phyloP scores from a whole-genome alignment of 1,284 basidiomycete species.

The Rhizoctonia solani region DNA sequence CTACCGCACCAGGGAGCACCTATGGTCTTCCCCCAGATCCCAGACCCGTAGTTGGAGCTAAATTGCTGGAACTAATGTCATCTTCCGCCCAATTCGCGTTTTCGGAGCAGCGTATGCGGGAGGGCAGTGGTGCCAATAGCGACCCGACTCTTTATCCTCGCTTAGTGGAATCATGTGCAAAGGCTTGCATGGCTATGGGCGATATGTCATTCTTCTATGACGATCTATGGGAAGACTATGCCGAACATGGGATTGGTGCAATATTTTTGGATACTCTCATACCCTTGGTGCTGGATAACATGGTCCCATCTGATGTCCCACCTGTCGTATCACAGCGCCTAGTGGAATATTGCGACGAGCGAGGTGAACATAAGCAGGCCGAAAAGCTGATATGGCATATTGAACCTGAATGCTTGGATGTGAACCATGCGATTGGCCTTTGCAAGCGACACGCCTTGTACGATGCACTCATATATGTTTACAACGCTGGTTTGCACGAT shows the following conservation, averaged over 20 bases:
- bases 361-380: constrained; percentile 72
- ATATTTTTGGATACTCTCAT: constrained; percentile 89
- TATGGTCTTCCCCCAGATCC: constrained; percentile 81
- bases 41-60: constrained; percentile 69
- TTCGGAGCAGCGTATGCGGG: constrained; percentile 90
- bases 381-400: constrained; percentile 96
- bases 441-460: constrained; percentile 85
- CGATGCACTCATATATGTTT: constrained; percentile 94
- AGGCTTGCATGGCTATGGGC: constrained; percentile 79
- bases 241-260: constrained; percentile 80
- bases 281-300: constrained; percentile 77
- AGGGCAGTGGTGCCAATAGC: constrained; percentile 88
- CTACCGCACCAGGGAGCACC: constrained; percentile 79
- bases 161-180: constrained; percentile 79
- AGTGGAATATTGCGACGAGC: constrained; percentile 76
- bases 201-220: constrained; percentile 89
- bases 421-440: constrained; percentile 88
- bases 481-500: constrained; percentile 85
- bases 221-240: constrained; percentile 89
- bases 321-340: constrained; percentile 87
- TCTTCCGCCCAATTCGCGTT: constrained; percentile 91
- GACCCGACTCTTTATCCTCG: constrained; percentile 93
- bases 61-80: constrained; percentile 80
- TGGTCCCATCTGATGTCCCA: constrained; percentile 70
- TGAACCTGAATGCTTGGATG: constrained; percentile 87